phyloP scores from a whole-genome alignment of 2,329 filamentous ascomycete genomes.

The Diaporthe vexans region DNA sequence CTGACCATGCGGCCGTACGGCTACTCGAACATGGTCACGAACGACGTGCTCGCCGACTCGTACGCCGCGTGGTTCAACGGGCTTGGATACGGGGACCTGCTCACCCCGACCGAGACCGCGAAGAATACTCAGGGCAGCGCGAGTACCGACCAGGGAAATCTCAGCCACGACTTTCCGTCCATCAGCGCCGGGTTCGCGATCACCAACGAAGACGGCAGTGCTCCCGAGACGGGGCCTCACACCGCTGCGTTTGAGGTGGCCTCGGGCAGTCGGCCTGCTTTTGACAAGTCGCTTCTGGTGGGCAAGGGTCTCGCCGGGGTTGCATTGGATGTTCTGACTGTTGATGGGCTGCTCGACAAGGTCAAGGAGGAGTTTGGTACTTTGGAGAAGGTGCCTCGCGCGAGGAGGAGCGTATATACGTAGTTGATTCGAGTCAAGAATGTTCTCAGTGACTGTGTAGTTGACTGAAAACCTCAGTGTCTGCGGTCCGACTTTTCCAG shows the following conservation, averaged over 20 bases:
- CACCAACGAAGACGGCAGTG: slow-evolving; percentile 49
- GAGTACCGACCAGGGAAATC: slow-evolving; percentile 57
- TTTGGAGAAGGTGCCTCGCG: slow-evolving; percentile 9
- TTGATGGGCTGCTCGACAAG: background rate
- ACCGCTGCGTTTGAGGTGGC: slow-evolving; percentile 4
- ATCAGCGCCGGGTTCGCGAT: slow-evolving; percentile 60
- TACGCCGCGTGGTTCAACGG: slow-evolving; percentile 43
- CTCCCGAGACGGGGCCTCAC: background rate
- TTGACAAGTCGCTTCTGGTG: slow-evolving; percentile 6
- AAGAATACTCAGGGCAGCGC: background rate
- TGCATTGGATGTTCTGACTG: slow-evolving; percentile 1
- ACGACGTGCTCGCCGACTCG: slow-evolving; percentile 46
- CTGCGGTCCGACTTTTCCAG: too few species aligned
- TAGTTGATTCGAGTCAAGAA: background rate
- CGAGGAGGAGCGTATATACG: background rate
- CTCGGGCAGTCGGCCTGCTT: background rate
- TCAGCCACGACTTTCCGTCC: slow-evolving; percentile 58
- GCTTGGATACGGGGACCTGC: slow-evolving; percentile 45
- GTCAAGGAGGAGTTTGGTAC: slow-evolving; percentile 5
- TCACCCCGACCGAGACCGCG: slow-evolving; percentile 47
- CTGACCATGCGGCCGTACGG: slow-evolving; percentile 51
- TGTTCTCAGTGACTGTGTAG: too few species aligned
- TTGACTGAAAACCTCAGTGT: background rate
- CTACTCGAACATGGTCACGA: slow-evolving; percentile 51
- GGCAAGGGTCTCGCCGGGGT: slow-evolving; percentile 1